phyloP scores from a whole-genome alignment of 139 green algal genomes.

The Chlamydomonas eustigma region DNA sequence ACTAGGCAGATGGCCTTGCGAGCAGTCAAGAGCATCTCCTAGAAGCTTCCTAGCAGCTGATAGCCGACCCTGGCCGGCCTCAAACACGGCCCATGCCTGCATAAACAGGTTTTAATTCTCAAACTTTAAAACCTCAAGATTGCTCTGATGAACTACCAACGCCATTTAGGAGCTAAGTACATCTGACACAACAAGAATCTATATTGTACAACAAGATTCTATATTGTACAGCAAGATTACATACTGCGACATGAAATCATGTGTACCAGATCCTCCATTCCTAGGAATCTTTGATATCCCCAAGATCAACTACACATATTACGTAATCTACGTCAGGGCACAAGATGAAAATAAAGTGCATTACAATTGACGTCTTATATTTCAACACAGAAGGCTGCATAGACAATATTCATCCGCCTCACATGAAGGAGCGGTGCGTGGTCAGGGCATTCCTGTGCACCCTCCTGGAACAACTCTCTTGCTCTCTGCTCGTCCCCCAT shows the following conservation, averaged over 20 bases:
- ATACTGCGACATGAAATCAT: too few relatives aligned
- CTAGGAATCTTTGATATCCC: too few relatives aligned
- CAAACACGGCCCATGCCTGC: conserved; percentile 56
- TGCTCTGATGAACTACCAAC: background rate
- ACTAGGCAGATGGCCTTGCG: conserved; percentile 39
- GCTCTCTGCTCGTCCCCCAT: conserved; percentile 18
- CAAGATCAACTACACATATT: too few relatives aligned
- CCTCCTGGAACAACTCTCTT: conserved; percentile 34
- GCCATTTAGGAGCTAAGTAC: background rate
- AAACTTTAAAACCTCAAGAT: too few relatives aligned
- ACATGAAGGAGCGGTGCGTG: conserved; percentile 37
- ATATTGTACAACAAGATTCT: too few relatives aligned
- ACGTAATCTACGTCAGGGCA: too few relatives aligned
- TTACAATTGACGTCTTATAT: too few relatives aligned
- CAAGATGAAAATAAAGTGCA: too few relatives aligned
- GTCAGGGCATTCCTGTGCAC: conserved; percentile 13
- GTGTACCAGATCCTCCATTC: too few relatives aligned
- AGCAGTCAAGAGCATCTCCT: conserved; percentile 35
- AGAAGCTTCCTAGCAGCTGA: conserved; percentile 40
- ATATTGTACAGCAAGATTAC: too few relatives aligned
- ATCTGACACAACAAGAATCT: conserved; percentile 21
- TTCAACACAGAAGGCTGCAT: too few relatives aligned
- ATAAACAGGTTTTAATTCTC: too few relatives aligned
- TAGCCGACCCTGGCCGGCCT: conserved; percentile 38
- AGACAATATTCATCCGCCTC: background rate